A percentile compares a stretch with the other conserved stretches of the same genome.
phyloP scores from a whole-genome alignment of 345 rosid species.

The Toxicodendron radicans region DNA sequence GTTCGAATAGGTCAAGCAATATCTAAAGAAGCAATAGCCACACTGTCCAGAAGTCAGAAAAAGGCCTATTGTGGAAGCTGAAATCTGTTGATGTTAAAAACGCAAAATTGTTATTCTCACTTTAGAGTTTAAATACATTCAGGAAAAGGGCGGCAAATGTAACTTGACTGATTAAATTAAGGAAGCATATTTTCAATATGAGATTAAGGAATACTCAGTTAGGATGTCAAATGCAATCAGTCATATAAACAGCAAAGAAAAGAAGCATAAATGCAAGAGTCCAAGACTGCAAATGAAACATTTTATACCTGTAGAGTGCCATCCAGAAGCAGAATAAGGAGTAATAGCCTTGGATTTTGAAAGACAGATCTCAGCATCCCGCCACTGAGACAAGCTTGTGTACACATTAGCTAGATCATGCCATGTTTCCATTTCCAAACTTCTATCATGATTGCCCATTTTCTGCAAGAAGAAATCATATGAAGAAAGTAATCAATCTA shows the following conservation, averaged over 20 bases:
- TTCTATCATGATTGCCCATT: conserved; percentile 29
- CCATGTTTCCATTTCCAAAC: conserved; percentile 72
- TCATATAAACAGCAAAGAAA: not conserved
- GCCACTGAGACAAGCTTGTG: conserved; percentile 58
- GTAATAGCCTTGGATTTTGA: conserved; percentile 55
- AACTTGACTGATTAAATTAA: not conserved
- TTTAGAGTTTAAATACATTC: not conserved
- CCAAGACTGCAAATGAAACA: not conserved
- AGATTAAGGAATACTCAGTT: not conserved
- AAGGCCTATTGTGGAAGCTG: not conserved
- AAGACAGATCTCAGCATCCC: conserved; percentile 72
- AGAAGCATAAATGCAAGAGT: not conserved
- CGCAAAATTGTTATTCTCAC: not conserved
- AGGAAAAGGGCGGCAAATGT: not conserved
- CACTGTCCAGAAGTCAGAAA: not conserved
- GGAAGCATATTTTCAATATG: not conserved
- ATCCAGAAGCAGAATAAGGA: conserved; percentile 57
- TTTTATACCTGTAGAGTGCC: conserved; percentile 46
- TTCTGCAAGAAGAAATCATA: conserved; percentile 21
- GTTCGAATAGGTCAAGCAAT: not conserved
- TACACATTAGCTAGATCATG: conserved; percentile 66
- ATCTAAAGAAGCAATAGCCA: not conserved
- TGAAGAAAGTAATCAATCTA: not conserved
- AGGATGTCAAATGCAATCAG: not conserved
- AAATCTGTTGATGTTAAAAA: not conserved